Base-by-base conservation (phyloP, 2,329 filamentous ascomycete genomes). In the Microcyclospora tardicrescens region DNA sequence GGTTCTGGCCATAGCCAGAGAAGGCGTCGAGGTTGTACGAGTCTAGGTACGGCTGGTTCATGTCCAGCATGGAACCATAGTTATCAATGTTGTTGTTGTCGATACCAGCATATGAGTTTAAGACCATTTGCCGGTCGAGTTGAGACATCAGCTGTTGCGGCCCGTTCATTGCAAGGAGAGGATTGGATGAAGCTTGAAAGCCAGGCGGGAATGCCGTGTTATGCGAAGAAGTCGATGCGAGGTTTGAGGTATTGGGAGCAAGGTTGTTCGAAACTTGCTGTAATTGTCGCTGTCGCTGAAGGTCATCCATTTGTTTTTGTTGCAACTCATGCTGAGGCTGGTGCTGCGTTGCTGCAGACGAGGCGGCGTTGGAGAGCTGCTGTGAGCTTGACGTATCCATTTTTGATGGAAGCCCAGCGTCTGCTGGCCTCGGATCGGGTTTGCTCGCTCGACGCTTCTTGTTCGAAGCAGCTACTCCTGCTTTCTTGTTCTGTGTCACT, bases 91-190 rank as follows among this genome's bases (percentile, higher is more conserved):
- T n/a, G 12, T 15, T 15, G n/a, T 43, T 24, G 52, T 77, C 61
- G 50, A 75, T 58, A 24, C 65, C 70, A 8, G 68, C 66, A 53
- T 86, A 89, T 1, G 78, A 80, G 29, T 77, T 78, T 45, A 84
- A 84, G 2, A 85, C 78, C 45, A 86, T 75, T 52, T 85, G 81
- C 2, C 81, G 71, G 50, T 87, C 81, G 11, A 89, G 71, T 43
- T 83, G 77, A 9, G 79, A 77, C 16, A 85, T 63, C 38, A 77
- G 68, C 55, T 58, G 38, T 53, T 31, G 50, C 49, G 43, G 54
- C 14, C 30, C 30, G 13, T 35, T 32, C 4, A 52, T 42, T 47
- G 54, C 40, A 46, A 56, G 37, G 51, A 53, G 29, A 39, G 54
- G 9, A 50, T 56, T 57, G 50, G 38, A 54, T 1, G 51, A 43